phyloP scores from a whole-genome alignment of 306 rosid genomes.

The Betula pendula region DNA sequence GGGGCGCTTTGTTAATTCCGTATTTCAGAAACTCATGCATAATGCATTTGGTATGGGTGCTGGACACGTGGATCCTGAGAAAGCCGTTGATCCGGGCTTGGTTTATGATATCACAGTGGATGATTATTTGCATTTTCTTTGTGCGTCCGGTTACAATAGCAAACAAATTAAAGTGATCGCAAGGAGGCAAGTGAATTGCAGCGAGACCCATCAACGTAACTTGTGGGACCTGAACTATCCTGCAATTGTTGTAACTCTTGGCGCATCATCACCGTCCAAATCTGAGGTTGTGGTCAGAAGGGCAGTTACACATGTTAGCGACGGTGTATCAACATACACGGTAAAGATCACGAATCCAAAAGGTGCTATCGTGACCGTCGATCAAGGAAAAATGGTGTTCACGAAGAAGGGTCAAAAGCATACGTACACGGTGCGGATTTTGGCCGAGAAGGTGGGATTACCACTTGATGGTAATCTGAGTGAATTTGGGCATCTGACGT shows the following conservation, averaged over 20 bases:
- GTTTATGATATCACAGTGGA: slow-evolving; percentile 15
- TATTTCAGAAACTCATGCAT: too few species aligned
- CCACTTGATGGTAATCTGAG: not conserved
- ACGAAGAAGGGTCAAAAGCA: slow-evolving; percentile 7
- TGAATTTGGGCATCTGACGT: not conserved
- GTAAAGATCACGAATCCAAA: not conserved
- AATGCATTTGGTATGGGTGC: not conserved
- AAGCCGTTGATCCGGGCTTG: slow-evolving; percentile 16
- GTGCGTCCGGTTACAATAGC: not conserved
- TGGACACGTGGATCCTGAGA: slow-evolving; percentile 11
- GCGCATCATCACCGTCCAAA: not conserved
- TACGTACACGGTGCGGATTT: slow-evolving; percentile 5
- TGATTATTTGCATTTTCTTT: slow-evolving; percentile 14
- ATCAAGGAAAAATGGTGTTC: not conserved
- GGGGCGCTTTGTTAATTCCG: too few species aligned
- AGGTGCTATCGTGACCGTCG: slow-evolving; percentile 9
- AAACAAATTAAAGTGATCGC: not conserved
- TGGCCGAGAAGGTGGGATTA: not conserved
- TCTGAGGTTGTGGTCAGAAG: not conserved
- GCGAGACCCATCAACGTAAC: not conserved
- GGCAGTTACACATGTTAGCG: not conserved
- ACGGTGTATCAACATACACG: not conserved
- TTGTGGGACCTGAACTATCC: slow-evolving; percentile 21
- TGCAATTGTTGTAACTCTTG: not conserved
- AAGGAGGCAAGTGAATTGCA: not conserved